Base-by-base conservation (phyloP, 805 yeast genomes). In the Ogataea parapolymorpha region DNA sequence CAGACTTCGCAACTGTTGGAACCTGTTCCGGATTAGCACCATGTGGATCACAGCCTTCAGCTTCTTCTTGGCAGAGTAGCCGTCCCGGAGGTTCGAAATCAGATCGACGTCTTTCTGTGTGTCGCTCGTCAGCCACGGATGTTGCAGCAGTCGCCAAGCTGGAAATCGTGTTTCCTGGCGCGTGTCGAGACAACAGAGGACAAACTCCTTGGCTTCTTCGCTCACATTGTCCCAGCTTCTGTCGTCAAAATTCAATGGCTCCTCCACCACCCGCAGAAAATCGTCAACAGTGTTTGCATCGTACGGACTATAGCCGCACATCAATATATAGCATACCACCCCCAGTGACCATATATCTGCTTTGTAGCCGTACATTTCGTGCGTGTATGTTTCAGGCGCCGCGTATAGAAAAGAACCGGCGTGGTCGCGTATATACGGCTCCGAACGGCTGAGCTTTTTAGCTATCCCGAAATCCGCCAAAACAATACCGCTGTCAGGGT, bases 401-500 rank as follows among this genome's bases (percentile, higher is more conserved):
- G 95, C 95, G 59, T 89, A 89, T 2, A 96, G 95, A 62, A 88
- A 79, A 1, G 95, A 83, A 1, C 96, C 96, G 3, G 56, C 54
- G 17, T 45, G 41, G 14, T 53, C 57, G 18, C 32, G 39, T 6
- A 51, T 33, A 22, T 38, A 43, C 2, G 44, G 41, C 23, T 41
- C 40, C 16, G 38, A 16, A 5, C 30, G 20, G 18, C 34, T 24
- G 17, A 88, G 63, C 49, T 75, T 71, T 61, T 84, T 84, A 25
- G 96, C 96, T 46, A 89, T 87, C 32, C 97, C 97, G 62, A 89
- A 89, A 65, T 89, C 97, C 1, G 95, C 95, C 48, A 89, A 70
- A 8, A 88, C 95, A 20, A 89, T 70, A 14, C 16, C 38, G 7
- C 91, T 78, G 48, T 80, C 70, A 8, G 67, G 69, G 15, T 70